These are phyloP conservation scores for Lineolata rhizophorae DNA, from an alignment of 495 filamentous ascomycete species.

Conservation along the genomic window DNA sequence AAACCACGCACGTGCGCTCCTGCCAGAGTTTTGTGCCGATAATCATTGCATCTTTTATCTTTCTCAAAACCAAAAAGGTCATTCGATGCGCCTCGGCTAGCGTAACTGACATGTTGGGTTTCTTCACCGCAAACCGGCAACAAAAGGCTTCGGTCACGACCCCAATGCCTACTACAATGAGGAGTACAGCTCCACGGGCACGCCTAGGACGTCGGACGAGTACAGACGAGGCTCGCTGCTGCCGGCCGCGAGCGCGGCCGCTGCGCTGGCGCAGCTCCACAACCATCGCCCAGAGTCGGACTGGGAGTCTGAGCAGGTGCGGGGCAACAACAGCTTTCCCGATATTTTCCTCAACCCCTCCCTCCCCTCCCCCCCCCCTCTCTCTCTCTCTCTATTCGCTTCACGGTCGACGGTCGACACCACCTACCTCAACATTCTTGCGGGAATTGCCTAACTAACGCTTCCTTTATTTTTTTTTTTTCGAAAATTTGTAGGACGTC, in stretches of 20 bases:
- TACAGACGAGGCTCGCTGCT: constrained; percentile 37
- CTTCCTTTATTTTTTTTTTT: constrained; percentile 1
- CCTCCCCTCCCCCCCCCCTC: too few species aligned
- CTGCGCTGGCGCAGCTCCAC: constrained; percentile 72
- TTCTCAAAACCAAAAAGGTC: too few species aligned
- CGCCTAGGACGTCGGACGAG: constrained; percentile 53
- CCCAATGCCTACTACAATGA: constrained; percentile 22
- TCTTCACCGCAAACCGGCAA: too few species aligned
- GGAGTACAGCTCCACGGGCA: constrained; percentile 47
- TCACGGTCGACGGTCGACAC: too few species aligned
- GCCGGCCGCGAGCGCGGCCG: constrained; percentile 57
- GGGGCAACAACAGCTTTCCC: too few species aligned
- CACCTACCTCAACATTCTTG: not conserved
- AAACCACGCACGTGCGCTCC: too few species aligned
- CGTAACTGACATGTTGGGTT: too few species aligned
- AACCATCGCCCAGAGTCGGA: constrained; percentile 58
- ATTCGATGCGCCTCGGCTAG: too few species aligned
- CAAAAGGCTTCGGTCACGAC: constrained; percentile 15
- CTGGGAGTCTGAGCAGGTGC: constrained; percentile 68
- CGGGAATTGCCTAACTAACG: constrained; percentile 10
- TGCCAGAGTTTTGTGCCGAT: too few species aligned
- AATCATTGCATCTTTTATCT: too few species aligned
- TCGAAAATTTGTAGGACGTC: constrained; percentile 29
- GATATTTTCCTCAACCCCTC: too few species aligned
- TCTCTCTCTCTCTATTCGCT: not conserved